phyloP scores from a whole-genome alignment of 805 yeast genomes.

The Lachancea thermotolerans region DNA sequence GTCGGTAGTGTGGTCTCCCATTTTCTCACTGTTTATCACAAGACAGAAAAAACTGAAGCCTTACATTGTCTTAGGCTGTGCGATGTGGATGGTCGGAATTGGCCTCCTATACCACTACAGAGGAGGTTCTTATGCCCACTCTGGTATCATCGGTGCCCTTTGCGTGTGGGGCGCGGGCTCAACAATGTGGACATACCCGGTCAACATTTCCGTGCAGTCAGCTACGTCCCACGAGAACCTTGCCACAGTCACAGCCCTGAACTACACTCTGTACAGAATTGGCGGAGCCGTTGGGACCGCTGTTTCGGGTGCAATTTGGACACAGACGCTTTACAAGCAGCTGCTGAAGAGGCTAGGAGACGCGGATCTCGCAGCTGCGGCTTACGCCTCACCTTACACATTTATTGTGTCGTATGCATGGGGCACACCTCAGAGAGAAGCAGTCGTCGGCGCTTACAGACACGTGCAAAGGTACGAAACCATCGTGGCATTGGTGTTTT shows the following conservation, averaged over 20 bases:
- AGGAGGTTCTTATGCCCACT: constrained; percentile 41
- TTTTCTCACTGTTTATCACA: constrained; percentile 47
- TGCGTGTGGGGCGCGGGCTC: constrained; percentile 65
- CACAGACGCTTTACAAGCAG: constrained; percentile 46
- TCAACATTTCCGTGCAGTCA: constrained; percentile 56
- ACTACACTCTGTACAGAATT: constrained; percentile 51
- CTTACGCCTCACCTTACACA: constrained; percentile 48
- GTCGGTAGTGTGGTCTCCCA: constrained; percentile 52
- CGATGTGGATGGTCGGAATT: constrained; percentile 52
- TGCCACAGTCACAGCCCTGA: constrained; percentile 58
- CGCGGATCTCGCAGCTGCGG: constrained; percentile 36
- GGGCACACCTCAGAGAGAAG: constrained; percentile 58
- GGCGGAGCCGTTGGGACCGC: constrained; percentile 61
- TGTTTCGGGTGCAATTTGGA: constrained; percentile 69
- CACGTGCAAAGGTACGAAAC: constrained; percentile 54
- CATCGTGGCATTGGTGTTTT: constrained; percentile 33
- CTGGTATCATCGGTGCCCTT: constrained; percentile 46
- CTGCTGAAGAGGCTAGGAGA: constrained; percentile 34
- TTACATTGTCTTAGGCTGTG: constrained; percentile 52
- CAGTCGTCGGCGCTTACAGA: constrained; percentile 51
- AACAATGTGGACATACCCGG: constrained; percentile 49
- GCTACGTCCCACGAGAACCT: constrained; percentile 58
- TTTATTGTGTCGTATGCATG: constrained; percentile 45
- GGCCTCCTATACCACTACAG: constrained; percentile 47
- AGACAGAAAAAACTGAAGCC: constrained; percentile 47